Evolutionary conservation across 2,329 filamentous ascomycete species (phyloP).

Genomic region (Botryotinia globosa): DNA sequence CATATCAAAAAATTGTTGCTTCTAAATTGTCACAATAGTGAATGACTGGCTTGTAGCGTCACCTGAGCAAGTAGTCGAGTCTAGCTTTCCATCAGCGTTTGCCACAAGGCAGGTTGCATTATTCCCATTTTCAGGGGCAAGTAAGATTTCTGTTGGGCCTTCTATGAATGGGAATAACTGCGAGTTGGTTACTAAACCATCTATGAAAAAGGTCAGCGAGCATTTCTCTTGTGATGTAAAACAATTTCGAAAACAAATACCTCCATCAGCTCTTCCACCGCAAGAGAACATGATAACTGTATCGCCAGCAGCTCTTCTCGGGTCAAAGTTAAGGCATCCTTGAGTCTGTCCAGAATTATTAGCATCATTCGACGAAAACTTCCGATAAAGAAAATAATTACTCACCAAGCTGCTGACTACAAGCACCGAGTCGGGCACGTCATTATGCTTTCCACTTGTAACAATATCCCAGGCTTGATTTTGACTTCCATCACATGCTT

Average conservation of each 20-base stretch:
- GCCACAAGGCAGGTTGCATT: conserved; percentile 46
- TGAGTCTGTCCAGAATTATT: conserved; percentile 43
- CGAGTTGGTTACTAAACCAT: conserved; percentile 41
- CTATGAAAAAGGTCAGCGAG: neutral
- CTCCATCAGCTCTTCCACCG: conserved; percentile 55
- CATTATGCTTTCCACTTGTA: conserved; percentile 50
- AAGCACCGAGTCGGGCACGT: conserved; percentile 47
- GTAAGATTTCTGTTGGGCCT: conserved; percentile 41
- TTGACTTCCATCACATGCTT: conserved; percentile 42
- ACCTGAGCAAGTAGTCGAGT: conserved; percentile 27
- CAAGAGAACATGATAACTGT: conserved; percentile 58
- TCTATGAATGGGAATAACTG: conserved; percentile 49
- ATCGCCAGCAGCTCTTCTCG: conserved; percentile 49
- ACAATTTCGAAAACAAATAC: conserved; percentile 2
- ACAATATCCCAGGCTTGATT: conserved; percentile 47
- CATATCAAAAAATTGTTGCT: neutral
- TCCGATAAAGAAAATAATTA: neutral
- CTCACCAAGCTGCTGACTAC: conserved; percentile 53
- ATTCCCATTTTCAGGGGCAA: conserved; percentile 46
- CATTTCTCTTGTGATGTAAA: neutral
- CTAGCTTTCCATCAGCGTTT: conserved; percentile 29
- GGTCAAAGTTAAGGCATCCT: conserved; percentile 58
- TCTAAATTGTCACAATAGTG: conserved; percentile 22
- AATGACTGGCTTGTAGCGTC: conserved; percentile 25
- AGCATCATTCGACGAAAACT: neutral